Percentiles rank a stretch among this genome's conserved stretches.
Conservation (phyloP, 2,329 filamentous ascomycete genomes). For the Scedosporium boydii region DNA sequence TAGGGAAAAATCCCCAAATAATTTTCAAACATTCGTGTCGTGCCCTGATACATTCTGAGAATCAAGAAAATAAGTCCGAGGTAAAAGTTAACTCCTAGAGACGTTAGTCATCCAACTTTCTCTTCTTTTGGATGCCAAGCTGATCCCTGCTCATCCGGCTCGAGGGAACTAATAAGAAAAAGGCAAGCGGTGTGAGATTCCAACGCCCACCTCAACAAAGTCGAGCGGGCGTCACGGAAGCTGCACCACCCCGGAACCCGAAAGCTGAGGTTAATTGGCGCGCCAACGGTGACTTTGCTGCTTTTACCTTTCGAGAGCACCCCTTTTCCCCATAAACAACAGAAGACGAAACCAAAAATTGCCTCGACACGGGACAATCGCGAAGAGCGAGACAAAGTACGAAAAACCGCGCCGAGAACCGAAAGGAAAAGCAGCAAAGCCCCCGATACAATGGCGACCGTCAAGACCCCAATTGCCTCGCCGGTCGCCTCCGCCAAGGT, state of each 20-base stretch:
- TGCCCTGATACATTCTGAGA: no score
- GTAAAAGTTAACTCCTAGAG: no score
- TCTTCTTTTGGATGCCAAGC: no score
- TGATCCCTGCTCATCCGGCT: neutral
- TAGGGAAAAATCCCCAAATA: no score
- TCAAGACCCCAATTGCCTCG: neutral
- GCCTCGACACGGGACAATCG: neutral
- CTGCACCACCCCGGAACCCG: neutral
- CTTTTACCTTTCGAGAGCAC: neutral
- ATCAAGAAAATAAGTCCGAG: no score
- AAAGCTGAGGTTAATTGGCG: no score
- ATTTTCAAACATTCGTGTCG: no score
- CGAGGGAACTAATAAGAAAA: neutral
- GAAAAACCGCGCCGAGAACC: neutral
- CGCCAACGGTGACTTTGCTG: no score
- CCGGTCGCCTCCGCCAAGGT: neutral
- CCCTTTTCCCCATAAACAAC: neutral
- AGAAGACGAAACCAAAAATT: neutral
- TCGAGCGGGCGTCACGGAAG: neutral
- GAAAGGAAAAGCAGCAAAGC: neutral
- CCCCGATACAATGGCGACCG: constrained; percentile 1
- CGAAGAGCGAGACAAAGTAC: neutral
- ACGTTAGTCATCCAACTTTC: no score
- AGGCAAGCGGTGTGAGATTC: neutral
- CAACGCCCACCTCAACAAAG: neutral